phyloP scores from a whole-genome alignment of 768 basidiomycete genomes.

The Russula vinacea region DNA sequence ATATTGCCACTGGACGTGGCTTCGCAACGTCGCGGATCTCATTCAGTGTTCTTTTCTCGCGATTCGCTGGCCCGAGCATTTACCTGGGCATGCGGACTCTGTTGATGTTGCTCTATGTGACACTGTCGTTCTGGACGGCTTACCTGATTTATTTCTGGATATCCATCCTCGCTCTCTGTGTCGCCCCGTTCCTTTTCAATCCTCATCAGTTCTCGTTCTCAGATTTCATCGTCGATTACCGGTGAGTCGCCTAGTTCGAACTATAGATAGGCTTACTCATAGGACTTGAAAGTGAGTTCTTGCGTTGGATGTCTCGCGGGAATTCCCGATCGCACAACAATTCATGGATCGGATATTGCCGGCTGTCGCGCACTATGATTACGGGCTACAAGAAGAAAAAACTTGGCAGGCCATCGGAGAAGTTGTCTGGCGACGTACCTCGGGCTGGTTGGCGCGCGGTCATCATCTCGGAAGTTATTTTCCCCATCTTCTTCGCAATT shows the following conservation, averaged over 20 bases:
- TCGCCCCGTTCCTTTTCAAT: conserved; percentile 98
- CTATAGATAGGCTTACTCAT: background rate
- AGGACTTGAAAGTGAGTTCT: conserved; percentile 66
- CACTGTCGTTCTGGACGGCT: conserved; percentile 85
- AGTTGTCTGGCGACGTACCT: conserved; percentile 91
- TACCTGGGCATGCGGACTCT: conserved; percentile 95
- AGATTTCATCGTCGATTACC: conserved; percentile 95
- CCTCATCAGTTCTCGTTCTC: conserved; percentile 99
- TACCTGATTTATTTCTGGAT: conserved; percentile 98
- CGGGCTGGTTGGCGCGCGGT: conserved; percentile 91
- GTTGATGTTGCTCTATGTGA: conserved; percentile 90
- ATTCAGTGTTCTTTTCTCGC: conserved; percentile 94
- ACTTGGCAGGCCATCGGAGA: conserved; percentile 95
- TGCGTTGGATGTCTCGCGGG: conserved; percentile 98
- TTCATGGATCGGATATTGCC: conserved; percentile 99
- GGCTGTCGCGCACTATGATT: conserved; percentile 95
- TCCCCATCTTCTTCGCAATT: conserved; percentile 80
- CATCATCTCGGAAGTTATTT: conserved; percentile 80
- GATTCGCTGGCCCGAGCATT: conserved; percentile 97
- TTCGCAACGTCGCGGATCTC: conserved; percentile 95
- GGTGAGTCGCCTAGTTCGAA: conserved; percentile 44
- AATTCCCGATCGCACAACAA: conserved; percentile 97
- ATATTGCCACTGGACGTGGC: conserved; percentile 98
- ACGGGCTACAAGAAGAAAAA: conserved; percentile 99
- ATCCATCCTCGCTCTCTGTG: conserved; percentile 84